These are phyloP conservation scores for Aspergillus alliaceus DNA, from an alignment of 2,329 filamentous ascomycete species.

Conservation along the genomic window DNA sequence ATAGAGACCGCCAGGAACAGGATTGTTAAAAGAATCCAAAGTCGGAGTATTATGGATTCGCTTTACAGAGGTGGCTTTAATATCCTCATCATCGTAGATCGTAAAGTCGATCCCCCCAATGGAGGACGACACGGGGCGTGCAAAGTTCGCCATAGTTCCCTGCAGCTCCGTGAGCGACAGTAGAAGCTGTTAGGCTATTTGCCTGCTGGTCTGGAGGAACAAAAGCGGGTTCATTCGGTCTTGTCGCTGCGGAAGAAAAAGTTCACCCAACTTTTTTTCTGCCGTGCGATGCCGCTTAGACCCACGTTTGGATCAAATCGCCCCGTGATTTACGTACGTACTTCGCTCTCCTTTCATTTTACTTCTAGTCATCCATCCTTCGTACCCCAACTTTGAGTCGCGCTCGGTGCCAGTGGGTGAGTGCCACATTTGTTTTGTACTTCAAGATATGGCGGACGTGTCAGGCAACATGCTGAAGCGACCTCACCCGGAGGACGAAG, in stretches of 20 bases:
- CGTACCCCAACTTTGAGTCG: conserved; percentile 1
- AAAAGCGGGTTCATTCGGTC: conserved; percentile 28
- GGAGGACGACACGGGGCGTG: conserved; percentile 78
- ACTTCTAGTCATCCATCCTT: not conserved
- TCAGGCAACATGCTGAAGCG: conserved; percentile 48
- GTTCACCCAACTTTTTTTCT: conserved; percentile 41
- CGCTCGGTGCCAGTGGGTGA: conserved; percentile 11
- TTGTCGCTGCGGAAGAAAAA: conserved; percentile 32
- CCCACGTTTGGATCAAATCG: conserved; percentile 15
- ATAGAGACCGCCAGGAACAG: conserved; percentile 86
- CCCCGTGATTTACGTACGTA: conserved; percentile 9
- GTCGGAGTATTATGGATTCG: conserved; percentile 89
- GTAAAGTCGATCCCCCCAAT: conserved; percentile 88
- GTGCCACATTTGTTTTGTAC: conserved; percentile 5
- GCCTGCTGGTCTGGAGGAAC: conserved; percentile 19
- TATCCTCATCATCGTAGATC: conserved; percentile 78
- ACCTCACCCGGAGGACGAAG: conserved; percentile 49
- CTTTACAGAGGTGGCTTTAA: conserved; percentile 87
- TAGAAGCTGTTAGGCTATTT: conserved; percentile 25
- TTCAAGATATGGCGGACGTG: conserved; percentile 41
- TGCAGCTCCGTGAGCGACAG: conserved; percentile 35
- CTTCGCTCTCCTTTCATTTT: not conserved
- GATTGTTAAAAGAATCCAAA: conserved; percentile 90
- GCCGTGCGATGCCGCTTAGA: conserved; percentile 32
- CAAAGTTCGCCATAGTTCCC: conserved; percentile 46